These are phyloP conservation scores for Adiantum capillusveneris DNA, from an alignment of 75 land plant species.

Conservation along the genomic window DNA sequence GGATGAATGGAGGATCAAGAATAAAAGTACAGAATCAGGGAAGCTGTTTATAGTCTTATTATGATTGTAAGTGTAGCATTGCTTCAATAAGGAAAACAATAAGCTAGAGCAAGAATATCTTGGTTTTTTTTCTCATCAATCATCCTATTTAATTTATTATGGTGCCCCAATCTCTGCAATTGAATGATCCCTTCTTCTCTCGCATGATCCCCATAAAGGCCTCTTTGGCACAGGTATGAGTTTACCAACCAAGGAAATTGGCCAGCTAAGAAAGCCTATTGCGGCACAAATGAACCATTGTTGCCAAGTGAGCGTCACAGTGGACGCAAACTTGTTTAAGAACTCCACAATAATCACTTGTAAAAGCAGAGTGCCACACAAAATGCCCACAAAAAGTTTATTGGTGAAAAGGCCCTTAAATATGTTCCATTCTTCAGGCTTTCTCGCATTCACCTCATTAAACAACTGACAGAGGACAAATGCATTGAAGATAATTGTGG, in stretches of 20 bases:
- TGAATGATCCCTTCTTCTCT: no score
- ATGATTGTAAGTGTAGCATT: no score
- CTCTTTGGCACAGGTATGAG: conserved; percentile 62
- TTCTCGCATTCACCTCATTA: conserved; percentile 52
- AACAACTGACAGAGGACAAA: conserved; percentile 62
- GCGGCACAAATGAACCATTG: conserved; percentile 57
- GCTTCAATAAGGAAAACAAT: no score
- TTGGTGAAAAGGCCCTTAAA: conserved; percentile 36
- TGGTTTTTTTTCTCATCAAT: no score
- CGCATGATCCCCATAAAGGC: no score
- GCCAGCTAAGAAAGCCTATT: conserved; percentile 66
- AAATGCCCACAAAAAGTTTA: conserved; percentile 36
- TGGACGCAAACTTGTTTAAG: conserved; percentile 60
- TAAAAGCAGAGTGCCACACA: conserved; percentile 24
- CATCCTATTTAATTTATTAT: no score
- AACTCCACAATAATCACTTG: conserved; percentile 84
- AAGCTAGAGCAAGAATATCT: no score
- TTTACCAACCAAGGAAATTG: conserved; percentile 66
- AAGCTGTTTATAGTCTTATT: no score
- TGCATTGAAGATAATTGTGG: conserved; percentile 48
- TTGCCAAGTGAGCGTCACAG: conserved; percentile 48
- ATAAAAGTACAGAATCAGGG: no score
- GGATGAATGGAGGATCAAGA: no score
- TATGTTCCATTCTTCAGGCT: conserved; percentile 40
- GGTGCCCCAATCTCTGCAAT: no score